Evolutionary conservation across 1,139 yeast species (phyloP).

Genomic region (Yamadazyma epiphylla): DNA sequence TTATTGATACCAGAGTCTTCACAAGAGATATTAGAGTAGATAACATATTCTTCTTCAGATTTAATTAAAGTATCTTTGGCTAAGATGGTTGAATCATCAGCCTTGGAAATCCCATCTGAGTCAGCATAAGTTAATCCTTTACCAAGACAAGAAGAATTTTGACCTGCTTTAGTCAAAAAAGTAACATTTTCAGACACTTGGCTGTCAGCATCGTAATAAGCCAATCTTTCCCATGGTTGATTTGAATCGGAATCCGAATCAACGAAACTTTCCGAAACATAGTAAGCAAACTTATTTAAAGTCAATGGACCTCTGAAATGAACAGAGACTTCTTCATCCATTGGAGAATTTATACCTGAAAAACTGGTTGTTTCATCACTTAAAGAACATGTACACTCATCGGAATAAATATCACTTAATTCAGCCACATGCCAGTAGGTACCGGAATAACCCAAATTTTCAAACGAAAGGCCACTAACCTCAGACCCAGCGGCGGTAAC

Average conservation of each 20-base stretch:
- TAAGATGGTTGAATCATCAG: constrained; percentile 59
- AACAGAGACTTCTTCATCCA: constrained; percentile 84
- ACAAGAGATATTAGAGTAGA: constrained; percentile 71
- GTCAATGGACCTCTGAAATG: constrained; percentile 93
- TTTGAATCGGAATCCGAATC: constrained; percentile 22
- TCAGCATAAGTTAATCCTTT: constrained; percentile 80
- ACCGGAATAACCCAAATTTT: constrained; percentile 75
- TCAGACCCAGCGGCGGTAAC: constrained; percentile 11
- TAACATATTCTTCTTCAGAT: constrained; percentile 74
- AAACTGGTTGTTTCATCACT: constrained; percentile 48
- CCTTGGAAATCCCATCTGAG: constrained; percentile 66
- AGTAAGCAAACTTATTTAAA: constrained; percentile 69
- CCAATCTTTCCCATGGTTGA: constrained; percentile 65
- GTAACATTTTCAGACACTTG: constrained; percentile 57
- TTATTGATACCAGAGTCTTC: constrained; percentile 39
- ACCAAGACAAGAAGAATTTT: constrained; percentile 73
- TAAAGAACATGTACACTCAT: constrained; percentile 63
- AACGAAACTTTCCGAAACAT: constrained; percentile 40
- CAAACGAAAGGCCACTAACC: constrained; percentile 39
- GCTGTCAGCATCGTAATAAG: constrained; percentile 57
- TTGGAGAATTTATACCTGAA: constrained; percentile 76
- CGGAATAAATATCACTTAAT: constrained; percentile 44
- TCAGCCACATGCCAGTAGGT: constrained; percentile 67
- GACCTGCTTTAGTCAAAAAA: constrained; percentile 82
- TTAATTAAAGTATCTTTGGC: constrained; percentile 54